A percentile compares a stretch with the other conserved stretches of the same genome.
phyloP scores from a whole-genome alignment of 192 early-diverging fungal species.

The Helicostylum pulchrum region DNA sequence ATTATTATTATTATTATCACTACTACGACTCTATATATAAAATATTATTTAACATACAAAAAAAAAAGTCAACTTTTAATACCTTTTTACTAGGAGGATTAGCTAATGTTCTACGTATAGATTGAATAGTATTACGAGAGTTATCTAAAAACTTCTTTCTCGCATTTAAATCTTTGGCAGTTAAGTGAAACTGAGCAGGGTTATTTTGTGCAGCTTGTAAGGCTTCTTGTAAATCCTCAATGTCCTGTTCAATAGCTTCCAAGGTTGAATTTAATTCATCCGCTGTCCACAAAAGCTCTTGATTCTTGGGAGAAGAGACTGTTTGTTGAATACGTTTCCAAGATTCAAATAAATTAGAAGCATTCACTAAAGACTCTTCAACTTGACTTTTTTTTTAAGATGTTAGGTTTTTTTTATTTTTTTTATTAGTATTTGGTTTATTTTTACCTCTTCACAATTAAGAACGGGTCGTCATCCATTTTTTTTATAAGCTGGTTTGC shows the following conservation, averaged over 20 bases:
- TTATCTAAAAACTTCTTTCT: conserved; percentile 29
- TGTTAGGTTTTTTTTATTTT: neutral
- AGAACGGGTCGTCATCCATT: conserved; percentile 25
- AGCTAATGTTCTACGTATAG: conserved; percentile 27
- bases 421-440: neutral
- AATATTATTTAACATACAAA: neutral
- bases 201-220: conserved; percentile 34
- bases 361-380: conserved; percentile 37
- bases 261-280: conserved; percentile 45
- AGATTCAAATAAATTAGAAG: conserved; percentile 42
- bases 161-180: conserved; percentile 34
- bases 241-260: conserved; percentile 43
- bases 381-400: conserved; percentile 38
- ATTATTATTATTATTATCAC: neutral
- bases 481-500: neutral
- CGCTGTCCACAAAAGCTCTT: conserved; percentile 52
- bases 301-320: conserved; percentile 49
- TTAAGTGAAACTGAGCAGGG: conserved; percentile 43
- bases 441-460: conserved; percentile 26
- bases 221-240: conserved; percentile 54
- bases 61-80: neutral
- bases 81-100: conserved; percentile 30
- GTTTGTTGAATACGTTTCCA: conserved; percentile 56
- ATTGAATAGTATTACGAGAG: conserved; percentile 21
- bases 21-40: conserved; percentile 2